Percentiles rank a stretch among this genome's conserved stretches.
Evolutionary conservation across 2,329 filamentous ascomycete species (phyloP).

Genomic region (Cladophialophora psammophila): DNA sequence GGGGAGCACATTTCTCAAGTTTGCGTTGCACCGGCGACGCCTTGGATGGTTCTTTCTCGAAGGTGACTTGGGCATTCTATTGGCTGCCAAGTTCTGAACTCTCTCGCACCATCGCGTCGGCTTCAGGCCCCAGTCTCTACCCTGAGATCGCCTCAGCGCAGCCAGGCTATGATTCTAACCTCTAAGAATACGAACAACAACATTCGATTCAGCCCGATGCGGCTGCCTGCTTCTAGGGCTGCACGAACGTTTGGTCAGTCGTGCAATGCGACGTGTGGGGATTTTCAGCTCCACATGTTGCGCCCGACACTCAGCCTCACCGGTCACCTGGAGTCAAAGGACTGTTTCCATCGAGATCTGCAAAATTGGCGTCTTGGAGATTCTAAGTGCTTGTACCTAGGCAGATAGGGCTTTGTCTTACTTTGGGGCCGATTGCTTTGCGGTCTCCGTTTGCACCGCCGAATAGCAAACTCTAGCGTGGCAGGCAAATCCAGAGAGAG

Average conservation of each 20-base stretch:
- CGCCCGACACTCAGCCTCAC: slow-evolving; percentile 15
- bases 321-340: not conserved
- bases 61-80: not conserved
- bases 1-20: not conserved
- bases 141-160: not conserved
- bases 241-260: slow-evolving; percentile 10
- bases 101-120: not conserved
- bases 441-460: not conserved
- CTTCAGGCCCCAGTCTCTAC: not conserved
- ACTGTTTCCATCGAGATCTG: not conserved
- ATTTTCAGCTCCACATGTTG: not conserved
- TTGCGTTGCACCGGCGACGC: not conserved
- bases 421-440: not conserved
- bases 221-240: not conserved
- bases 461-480: not conserved
- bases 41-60: slow-evolving; percentile 1
- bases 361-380: not conserved
- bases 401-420: not conserved
- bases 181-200: not conserved
- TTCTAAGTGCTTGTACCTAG: not conserved
- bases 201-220: not conserved
- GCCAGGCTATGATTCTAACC: not conserved
- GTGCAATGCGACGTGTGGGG: not conserved
- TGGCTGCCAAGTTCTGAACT: not conserved
- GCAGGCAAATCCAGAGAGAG: not conserved